Evolutionary conservation across 1,284 basidiomycete species (phyloP), one percentile per base, ranked within the genome.

Genomic region (Stygiomarasmius scandens): DNA sequence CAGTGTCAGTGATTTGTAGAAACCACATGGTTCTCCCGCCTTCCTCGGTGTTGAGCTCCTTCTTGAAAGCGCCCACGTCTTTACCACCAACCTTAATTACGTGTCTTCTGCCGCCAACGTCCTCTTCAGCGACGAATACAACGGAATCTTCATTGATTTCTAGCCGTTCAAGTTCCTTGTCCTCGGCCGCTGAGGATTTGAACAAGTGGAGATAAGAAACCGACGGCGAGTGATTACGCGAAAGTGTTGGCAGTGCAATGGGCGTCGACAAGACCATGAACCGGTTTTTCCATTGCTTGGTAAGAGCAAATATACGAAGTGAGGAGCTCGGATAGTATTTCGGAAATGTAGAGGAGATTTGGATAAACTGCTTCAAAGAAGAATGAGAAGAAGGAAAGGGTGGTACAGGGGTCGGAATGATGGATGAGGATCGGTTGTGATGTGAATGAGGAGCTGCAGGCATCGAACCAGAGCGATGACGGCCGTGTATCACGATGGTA

Each of bases 101-200:
- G 59, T 79, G 79, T 23, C 80, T 76, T 54, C 82, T 80, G 3
- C 87, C 84, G 14, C 82, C 83, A 2, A 87, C 80, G 44, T 87
- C 85, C 58, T 84, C 83, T 50, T 91, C 89, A 0, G 88, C 79
- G 22, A 92, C 81, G 63, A 85, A 90, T 6, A 89, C 85, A 47
- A 87, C 84, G 50, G 85, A 89, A 45, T 87, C 81, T 64, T 89
- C 87, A 57, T 86, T 86, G 61, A 92, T 88, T 66, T 86, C 84
- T 27, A 92, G 69, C 46, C 89, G 76, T 68, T 92, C 88, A 5
- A 90, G 60, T 69, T 92, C 90, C 48, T 74, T 80, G 55, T 90
- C 88, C 19, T 86, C 83, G 11, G 75, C 67, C 4, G 74, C 72
- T 1, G 77, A 65, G 10, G 78, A 76, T 66, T 89, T 89, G 75